Conservation (phyloP, 2,329 filamentous ascomycete species). For the Cladosporium phlei region DNA sequence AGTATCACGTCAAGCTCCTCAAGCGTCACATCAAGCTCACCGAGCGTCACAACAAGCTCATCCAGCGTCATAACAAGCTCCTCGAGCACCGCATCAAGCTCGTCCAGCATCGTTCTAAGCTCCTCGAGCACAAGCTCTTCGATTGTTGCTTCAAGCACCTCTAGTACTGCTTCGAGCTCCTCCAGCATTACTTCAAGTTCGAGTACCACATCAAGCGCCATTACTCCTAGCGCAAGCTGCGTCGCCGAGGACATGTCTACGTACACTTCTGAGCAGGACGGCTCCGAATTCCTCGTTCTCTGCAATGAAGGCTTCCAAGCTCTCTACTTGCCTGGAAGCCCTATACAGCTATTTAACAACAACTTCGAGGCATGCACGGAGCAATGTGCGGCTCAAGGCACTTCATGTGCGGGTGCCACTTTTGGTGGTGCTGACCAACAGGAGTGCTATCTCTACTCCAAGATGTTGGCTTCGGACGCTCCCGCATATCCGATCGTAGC, state of each 20-base stretch:
- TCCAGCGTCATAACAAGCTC: no score
- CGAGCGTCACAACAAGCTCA: no score
- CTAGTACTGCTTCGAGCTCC: no score
- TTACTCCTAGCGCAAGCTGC: background rate
- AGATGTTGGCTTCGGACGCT: background rate
- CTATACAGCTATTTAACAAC: background rate
- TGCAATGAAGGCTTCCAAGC: background rate
- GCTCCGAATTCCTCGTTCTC: background rate
- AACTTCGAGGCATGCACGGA: background rate
- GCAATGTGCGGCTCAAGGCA: constrained; percentile 2
- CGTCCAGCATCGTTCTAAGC: no score
- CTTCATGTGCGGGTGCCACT: constrained; percentile 1
- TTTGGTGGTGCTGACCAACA: background rate
- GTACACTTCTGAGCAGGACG: background rate
- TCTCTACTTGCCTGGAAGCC: background rate
- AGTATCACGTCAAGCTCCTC: no score
- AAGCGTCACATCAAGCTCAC: no score
- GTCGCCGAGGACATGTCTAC: background rate
- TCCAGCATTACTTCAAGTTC: no score
- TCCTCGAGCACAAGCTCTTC: no score
- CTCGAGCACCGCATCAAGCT: no score
- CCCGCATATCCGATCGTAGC: background rate
- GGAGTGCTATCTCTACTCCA: background rate
- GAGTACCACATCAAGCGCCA: background rate
- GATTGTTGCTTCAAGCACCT: no score